Evolutionary conservation across 2,329 filamentous ascomycete genomes (phyloP).

Genomic region (Corinectria fuckeliana): DNA sequence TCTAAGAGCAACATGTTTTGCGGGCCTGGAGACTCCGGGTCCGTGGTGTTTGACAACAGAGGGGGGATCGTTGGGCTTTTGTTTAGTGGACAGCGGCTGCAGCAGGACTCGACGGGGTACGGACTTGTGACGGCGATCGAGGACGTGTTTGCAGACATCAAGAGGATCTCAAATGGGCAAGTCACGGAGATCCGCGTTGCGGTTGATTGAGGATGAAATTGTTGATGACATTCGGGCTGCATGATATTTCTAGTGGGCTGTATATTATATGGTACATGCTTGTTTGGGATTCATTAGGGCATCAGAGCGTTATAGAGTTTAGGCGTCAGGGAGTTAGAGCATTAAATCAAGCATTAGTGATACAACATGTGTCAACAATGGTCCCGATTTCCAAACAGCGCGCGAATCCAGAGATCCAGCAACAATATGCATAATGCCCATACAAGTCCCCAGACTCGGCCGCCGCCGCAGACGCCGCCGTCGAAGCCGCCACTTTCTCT

Average conservation of each 20-base stretch:
- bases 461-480: too few relatives aligned
- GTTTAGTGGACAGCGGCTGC: neutral
- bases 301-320: too few relatives aligned
- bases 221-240: too few relatives aligned
- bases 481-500: too few relatives aligned
- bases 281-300: too few relatives aligned
- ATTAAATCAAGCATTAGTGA: too few relatives aligned
- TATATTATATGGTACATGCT: too few relatives aligned
- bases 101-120: neutral
- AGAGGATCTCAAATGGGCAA: neutral
- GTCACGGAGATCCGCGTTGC: slow-evolving; percentile 8
- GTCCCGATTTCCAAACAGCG: too few relatives aligned
- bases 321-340: too few relatives aligned
- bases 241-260: too few relatives aligned
- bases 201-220: too few relatives aligned
- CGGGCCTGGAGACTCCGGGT: slow-evolving; percentile 2
- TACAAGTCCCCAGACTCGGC: neutral
- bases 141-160: slow-evolving; percentile 9
- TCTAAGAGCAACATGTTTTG: neutral
- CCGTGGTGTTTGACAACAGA: neutral
- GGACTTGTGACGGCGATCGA: slow-evolving; percentile 9
- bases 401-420: neutral
- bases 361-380: too few relatives aligned
- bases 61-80: slow-evolving; percentile 5
- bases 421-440: neutral